phyloP scores from a whole-genome alignment of 352 stramenopile genomes.

The Poterioochromonas sp. region DNA sequence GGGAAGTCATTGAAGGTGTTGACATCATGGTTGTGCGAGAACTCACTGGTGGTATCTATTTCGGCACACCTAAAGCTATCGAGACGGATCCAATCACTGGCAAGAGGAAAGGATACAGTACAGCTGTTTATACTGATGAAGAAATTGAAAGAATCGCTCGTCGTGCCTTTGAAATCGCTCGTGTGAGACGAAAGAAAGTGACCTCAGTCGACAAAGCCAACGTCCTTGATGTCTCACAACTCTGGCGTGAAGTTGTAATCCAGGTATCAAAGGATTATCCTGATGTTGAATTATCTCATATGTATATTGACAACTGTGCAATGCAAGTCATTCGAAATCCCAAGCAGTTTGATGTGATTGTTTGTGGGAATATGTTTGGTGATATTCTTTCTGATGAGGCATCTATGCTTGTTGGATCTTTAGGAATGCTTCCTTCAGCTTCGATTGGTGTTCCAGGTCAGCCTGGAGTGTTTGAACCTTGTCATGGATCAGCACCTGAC shows the following conservation, averaged over 20 bases:
- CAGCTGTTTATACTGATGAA: constrained; percentile 71
- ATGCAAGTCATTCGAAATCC: constrained; percentile 97
- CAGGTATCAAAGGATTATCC: constrained; percentile 64
- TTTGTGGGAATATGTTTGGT: constrained; percentile 97
- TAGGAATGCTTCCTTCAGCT: constrained; percentile 96
- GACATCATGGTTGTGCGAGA: constrained; percentile 98
- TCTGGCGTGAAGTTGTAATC: constrained; percentile 80
- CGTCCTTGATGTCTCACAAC: constrained; percentile 88
- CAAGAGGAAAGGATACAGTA: not conserved
- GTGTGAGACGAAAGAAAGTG: constrained; percentile 80
- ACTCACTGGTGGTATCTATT: constrained; percentile 97
- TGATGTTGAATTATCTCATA: constrained; percentile 87
- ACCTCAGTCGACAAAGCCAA: constrained; percentile 99
- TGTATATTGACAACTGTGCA: constrained; percentile 98
- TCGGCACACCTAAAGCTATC: constrained; percentile 77
- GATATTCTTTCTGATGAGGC: constrained; percentile 97
- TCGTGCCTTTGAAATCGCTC: constrained; percentile 64
- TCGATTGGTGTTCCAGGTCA: constrained; percentile 67
- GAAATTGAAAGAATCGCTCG: constrained; percentile 76
- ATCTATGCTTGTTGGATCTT: constrained; percentile 89
- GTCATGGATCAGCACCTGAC: constrained; percentile 92
- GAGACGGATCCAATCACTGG: constrained; percentile 42
- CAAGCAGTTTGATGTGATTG: constrained; percentile 98
- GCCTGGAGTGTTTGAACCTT: constrained; percentile 91
- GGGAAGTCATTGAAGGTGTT: constrained; percentile 87